Base-by-base conservation (phyloP, 352 stramenopile genomes). In the Globisporangium spinosum region DNA sequence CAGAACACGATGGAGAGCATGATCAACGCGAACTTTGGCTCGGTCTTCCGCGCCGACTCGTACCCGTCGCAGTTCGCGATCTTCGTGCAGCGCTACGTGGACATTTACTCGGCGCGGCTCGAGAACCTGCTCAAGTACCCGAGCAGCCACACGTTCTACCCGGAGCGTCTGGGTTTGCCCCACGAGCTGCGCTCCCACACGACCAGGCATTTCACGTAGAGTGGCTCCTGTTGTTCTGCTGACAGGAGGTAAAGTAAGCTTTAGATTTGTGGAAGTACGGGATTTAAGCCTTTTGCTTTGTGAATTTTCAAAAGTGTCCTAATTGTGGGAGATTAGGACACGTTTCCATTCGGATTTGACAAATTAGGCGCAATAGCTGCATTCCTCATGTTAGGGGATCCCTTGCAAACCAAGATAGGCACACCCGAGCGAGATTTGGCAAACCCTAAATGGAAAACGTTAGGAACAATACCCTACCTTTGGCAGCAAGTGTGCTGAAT, bases 11-110 rank as follows among this genome's bases (percentile, higher is more conserved):
- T 96, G 81, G 86, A 93, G 69, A 70, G 80, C 58, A 75, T 92
- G 69, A 87, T 95, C 77, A 95, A 96, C 74, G 71, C 68, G 35
- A 94, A 93, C 72, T 97, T 97, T 69, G 89, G 89, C 57, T 95
- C 86, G 0, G 87, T 97, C 22, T 97, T 97, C 73, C 77, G 89
- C 51, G 87, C 83, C 23, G 83, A 90, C 58, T 84, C 83, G 55
- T 90, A 96, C 67, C 87, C 89, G 15, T 94, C 87, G 25, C 79
- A 96, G 58, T 97, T 95, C 67, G 85, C 88, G 7, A 96, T 93
- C 70, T 90, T 83, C 67, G 82, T 95, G 64, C 85, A 92, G 67
- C 80, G 89, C 40, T 95, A 97, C 68, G 88, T 94, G 10, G 89
- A 97, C 69, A 84, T 97, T 34, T 97, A 96, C 79, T 93, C 85